phyloP scores from a whole-genome alignment of 2,329 filamentous ascomycete species.

The Diaporthe humulicola region DNA sequence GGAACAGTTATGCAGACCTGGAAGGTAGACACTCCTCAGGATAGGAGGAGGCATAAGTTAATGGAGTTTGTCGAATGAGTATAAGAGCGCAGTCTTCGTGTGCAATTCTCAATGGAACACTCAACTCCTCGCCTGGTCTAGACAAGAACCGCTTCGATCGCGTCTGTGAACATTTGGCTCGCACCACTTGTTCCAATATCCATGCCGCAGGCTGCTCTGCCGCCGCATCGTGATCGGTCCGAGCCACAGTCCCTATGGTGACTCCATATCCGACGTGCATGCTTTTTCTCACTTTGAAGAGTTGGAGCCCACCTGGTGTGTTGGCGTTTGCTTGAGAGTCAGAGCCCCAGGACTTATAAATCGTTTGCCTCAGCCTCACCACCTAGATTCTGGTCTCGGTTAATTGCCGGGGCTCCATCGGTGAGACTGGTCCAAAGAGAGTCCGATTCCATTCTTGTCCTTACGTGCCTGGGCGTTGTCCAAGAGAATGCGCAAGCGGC shows the following conservation, averaged over 20 bases:
- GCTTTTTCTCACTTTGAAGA: neutral
- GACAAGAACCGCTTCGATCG: neutral
- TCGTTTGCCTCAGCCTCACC: neutral
- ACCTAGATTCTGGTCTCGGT: neutral
- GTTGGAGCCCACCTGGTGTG: neutral
- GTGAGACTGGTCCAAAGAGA: neutral
- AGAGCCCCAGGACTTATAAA: neutral
- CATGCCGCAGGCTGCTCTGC: neutral
- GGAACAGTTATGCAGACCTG: neutral
- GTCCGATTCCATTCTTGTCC: slow-evolving; percentile 2
- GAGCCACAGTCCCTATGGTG: neutral
- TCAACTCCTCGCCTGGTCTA: neutral
- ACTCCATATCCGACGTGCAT: neutral
- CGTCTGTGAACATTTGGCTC: neutral
- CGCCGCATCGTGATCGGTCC: neutral
- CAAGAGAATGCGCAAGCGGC: neutral
- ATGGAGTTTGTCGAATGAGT: neutral
- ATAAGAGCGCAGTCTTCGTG: neutral
- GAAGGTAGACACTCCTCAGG: neutral
- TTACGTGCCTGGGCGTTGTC: neutral
- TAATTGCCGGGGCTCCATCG: neutral
- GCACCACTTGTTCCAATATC: neutral
- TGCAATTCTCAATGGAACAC: neutral
- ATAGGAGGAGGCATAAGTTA: neutral
- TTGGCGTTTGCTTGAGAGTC: neutral